phyloP scores from a whole-genome alignment of 2,329 filamentous ascomycete species.

The Volutella citrinella region DNA sequence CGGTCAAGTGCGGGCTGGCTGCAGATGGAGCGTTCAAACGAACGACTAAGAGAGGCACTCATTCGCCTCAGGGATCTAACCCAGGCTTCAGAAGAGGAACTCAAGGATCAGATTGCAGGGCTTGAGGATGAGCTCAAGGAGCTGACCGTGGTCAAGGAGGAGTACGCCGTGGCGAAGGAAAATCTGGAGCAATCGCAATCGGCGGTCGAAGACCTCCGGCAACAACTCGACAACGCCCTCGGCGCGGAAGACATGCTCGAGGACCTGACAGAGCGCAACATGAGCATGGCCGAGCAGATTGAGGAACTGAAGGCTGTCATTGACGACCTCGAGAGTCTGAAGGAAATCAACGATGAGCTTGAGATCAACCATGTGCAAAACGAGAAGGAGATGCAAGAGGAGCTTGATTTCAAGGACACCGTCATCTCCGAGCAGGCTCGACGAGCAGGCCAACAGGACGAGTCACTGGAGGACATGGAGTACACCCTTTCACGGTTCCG shows the following conservation, averaged over 20 bases:
- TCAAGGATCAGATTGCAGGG: constrained; percentile 70
- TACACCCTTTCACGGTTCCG: constrained; percentile 87
- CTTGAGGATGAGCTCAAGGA: constrained; percentile 73
- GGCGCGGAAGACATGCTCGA: constrained; percentile 94
- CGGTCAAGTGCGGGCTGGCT: constrained; percentile 83
- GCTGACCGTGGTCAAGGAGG: constrained; percentile 61
- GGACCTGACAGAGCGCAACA: constrained; percentile 83
- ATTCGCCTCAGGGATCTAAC: constrained; percentile 82
- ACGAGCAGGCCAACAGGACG: constrained; percentile 71
- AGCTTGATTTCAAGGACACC: constrained; percentile 83
- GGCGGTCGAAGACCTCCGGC: constrained; percentile 78
- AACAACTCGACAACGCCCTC: constrained; percentile 85
- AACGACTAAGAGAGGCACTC: constrained; percentile 81
- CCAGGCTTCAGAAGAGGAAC: constrained; percentile 77
- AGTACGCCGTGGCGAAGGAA: constrained; percentile 68
- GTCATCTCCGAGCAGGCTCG: constrained; percentile 80
- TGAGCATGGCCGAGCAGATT: constrained; percentile 77
- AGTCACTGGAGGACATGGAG: constrained; percentile 80
- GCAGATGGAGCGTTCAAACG: constrained; percentile 87
- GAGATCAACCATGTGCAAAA: constrained; percentile 91
- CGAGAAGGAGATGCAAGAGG: constrained; percentile 90
- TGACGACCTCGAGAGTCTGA: constrained; percentile 82
- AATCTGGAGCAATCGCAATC: constrained; percentile 71
- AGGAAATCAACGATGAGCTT: constrained; percentile 91
- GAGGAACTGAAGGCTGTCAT: constrained; percentile 79